Conservation (phyloP, 1,284 basidiomycete species). For the Fomes fomentarius region DNA sequence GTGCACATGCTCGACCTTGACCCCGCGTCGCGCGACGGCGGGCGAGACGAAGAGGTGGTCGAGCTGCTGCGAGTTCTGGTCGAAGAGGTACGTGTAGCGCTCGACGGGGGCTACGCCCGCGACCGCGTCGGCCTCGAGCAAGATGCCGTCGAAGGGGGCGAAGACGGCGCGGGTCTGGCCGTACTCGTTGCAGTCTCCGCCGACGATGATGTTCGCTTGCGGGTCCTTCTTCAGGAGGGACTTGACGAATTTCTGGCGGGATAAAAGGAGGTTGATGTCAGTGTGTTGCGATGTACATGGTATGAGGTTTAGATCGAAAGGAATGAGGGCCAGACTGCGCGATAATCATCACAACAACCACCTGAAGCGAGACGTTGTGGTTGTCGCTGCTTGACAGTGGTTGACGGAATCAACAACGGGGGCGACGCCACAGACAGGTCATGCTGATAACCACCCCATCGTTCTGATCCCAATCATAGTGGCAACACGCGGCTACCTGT, state of each 20-base stretch:
- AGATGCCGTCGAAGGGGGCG: slow-evolving; percentile 44
- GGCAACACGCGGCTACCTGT: too few species aligned
- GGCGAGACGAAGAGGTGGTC: slow-evolving; percentile 61
- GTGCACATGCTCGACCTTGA: slow-evolving; percentile 60
- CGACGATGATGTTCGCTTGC: slow-evolving; percentile 53
- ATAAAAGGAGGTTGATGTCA: slow-evolving; percentile 38
- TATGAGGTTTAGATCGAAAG: too few species aligned
- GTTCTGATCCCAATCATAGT: too few species aligned
- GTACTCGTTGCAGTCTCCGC: slow-evolving; percentile 70
- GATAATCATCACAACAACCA: too few species aligned
- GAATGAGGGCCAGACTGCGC: too few species aligned
- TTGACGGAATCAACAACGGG: too few species aligned
- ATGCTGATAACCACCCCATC: too few species aligned
- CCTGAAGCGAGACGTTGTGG: too few species aligned
- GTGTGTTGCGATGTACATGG: too few species aligned
- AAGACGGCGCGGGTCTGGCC: slow-evolving; percentile 55
- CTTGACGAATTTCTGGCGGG: slow-evolving; percentile 49
- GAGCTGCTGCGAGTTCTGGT: slow-evolving; percentile 60
- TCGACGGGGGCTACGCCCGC: slow-evolving; percentile 51
- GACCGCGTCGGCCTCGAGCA: slow-evolving; percentile 55
- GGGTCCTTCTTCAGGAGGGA: slow-evolving; percentile 47
- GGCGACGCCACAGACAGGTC: too few species aligned
- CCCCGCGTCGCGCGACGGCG: slow-evolving; percentile 44
- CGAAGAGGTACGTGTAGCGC: slow-evolving; percentile 64
- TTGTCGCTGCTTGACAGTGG: too few species aligned